These are phyloP conservation scores for Fusarium coicis DNA, from an alignment of 2,329 filamentous ascomycete genomes.

Conservation along the genomic window DNA sequence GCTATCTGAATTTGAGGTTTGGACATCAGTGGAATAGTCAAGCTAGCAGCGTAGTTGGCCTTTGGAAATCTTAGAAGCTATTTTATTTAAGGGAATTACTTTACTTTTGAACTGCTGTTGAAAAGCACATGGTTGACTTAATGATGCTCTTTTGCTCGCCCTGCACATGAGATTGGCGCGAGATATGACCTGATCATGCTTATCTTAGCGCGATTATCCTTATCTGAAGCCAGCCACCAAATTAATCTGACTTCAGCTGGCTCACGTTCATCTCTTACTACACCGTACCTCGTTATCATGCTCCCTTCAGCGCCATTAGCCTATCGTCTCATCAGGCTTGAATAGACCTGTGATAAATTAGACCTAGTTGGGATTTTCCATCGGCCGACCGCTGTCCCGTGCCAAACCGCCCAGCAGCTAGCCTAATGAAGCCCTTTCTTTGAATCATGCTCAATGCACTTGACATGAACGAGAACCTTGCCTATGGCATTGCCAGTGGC, in stretches of 20 bases:
- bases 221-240: neutral
- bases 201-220: neutral
- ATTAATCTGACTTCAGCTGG: neutral
- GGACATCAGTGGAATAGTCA: neutral
- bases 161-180: too few relatives aligned
- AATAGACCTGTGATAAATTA: rapidly evolving
- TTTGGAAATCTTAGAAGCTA: too few relatives aligned
- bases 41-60: too few relatives aligned
- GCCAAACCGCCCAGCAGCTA: neutral
- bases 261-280: neutral
- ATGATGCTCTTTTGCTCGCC: too few relatives aligned
- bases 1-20: neutral
- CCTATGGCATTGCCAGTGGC: neutral
- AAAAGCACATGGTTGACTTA: too few relatives aligned
- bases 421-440: neutral
- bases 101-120: too few relatives aligned
- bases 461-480: neutral
- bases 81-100: too few relatives aligned
- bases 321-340: neutral
- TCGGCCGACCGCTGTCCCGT: neutral
- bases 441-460: neutral
- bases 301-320: neutral
- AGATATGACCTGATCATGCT: neutral
- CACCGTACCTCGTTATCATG: neutral
- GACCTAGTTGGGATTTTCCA: rapidly evolving